Evolutionary conservation across 2,329 filamentous ascomycete genomes (phyloP), one percentile per base, ranked within the genome.

Genomic region (Colletotrichum falcatum): DNA sequence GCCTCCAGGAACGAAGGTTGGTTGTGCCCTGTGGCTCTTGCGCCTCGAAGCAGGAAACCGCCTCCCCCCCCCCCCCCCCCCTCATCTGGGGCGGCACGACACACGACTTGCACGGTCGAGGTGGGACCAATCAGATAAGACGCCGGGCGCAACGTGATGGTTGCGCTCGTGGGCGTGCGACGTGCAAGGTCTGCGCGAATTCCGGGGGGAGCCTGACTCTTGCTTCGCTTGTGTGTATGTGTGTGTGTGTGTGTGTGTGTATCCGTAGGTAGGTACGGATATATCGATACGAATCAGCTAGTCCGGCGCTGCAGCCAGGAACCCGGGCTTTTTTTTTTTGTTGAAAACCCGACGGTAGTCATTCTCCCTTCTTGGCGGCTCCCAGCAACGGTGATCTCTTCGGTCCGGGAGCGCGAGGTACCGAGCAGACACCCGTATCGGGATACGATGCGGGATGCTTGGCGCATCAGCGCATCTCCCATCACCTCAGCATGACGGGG

Each of bases 71-170:
- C n/a, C n/a, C n/a, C n/a, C n/a, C n/a, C n/a, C n/a, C n/a, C n/a
- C n/a, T n/a, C n/a, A 67, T 55, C 39, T 14, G 64, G 55, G 18
- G 58, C 49, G 33, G 65, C 64, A 53, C 28, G 65, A 53, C 53
- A 37, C 44, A 46, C 44, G 44, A 23, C 42, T 46, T 54, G n/a
- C 58, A 62, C 49, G 44, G 42, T 51, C 2, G 16, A 58, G 9
- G 54, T n/a, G 26, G 23, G 28, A 8, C 74, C 74, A 75, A 74
- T 75, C 70, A 75, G 61, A 55, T 28, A 16, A 23, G 28, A 28
- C 59, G 23, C 44, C 60, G 48, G 54, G 44, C 53, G 59, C 64
- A 75, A 73, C 74, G 74, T 75, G 74, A 75, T 73, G 70, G 73
- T 33, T 75, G 71, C 61, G 59, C 60, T 69, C 65, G 65, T 58